Evolutionary conservation across 176 grass and related monocot genomes (phyloP).

Genomic region (Musa troglodytarum): DNA sequence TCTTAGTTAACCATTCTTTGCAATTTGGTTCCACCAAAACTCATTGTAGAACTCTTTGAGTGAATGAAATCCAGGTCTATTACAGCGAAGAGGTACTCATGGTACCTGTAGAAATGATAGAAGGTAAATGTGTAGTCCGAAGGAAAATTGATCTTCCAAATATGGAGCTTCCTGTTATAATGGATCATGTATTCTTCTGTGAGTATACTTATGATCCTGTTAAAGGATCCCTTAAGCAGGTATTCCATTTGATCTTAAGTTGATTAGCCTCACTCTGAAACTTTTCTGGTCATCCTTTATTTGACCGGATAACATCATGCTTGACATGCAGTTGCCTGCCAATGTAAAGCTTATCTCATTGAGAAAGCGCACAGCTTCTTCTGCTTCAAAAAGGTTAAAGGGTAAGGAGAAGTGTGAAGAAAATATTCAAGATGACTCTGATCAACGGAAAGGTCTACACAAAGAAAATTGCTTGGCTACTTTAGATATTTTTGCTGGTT

Average conservation of each 20-base stretch:
- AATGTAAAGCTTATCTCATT: slow-evolving; percentile 51
- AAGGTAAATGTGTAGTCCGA: slow-evolving; percentile 91
- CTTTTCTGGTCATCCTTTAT: background rate
- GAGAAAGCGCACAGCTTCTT: slow-evolving; percentile 26
- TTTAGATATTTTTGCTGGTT: slow-evolving; percentile 97
- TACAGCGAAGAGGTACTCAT: slow-evolving; percentile 79
- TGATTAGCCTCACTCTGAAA: no score
- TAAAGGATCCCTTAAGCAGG: slow-evolving; percentile 92
- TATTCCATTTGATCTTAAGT: slow-evolving; percentile 4
- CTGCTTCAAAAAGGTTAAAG: slow-evolving; percentile 60
- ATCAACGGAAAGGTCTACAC: slow-evolving; percentile 41
- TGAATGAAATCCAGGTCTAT: slow-evolving; percentile 46
- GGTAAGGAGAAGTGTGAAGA: slow-evolving; percentile 72
- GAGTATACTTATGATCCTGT: slow-evolving; percentile 73
- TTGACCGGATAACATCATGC: slow-evolving; percentile 13
- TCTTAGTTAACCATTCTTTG: no score
- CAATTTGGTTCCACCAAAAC: no score
- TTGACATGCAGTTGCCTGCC: slow-evolving; percentile 46
- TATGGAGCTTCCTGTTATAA: slow-evolving; percentile 51
- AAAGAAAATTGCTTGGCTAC: slow-evolving; percentile 65
- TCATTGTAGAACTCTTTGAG: no score
- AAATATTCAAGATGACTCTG: slow-evolving; percentile 32
- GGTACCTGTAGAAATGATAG: slow-evolving; percentile 69
- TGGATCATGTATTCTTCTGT: slow-evolving; percentile 91
- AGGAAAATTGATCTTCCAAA: slow-evolving; percentile 66